Evolutionary conservation across 495 filamentous ascomycete species (phyloP).

Genomic region (Chaetomidium leptoderma): DNA sequence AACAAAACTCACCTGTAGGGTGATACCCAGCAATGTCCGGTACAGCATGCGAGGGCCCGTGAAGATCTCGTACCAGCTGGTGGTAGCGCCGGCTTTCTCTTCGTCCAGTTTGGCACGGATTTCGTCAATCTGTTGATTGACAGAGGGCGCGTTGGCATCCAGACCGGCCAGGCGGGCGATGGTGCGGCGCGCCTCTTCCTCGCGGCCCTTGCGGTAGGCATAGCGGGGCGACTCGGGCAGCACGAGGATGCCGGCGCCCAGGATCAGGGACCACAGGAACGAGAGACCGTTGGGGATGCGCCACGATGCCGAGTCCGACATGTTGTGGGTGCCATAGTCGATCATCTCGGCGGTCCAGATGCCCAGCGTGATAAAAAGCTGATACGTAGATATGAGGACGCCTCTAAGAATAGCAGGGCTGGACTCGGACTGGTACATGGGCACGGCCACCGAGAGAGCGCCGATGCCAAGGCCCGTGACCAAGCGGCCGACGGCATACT

Average conservation of each 20-base stretch:
- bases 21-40: slow-evolving; percentile 63
- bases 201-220: slow-evolving; percentile 60
- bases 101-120: slow-evolving; percentile 64
- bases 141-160: slow-evolving; percentile 54
- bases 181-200: slow-evolving; percentile 61
- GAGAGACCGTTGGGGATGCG: slow-evolving; percentile 76
- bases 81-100: slow-evolving; percentile 57
- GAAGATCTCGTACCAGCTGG: slow-evolving; percentile 62
- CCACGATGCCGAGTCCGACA: slow-evolving; percentile 58
- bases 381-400: slow-evolving; percentile 67
- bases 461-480: slow-evolving; percentile 69
- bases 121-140: slow-evolving; percentile 66
- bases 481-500: slow-evolving; percentile 52
- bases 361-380: slow-evolving; percentile 82
- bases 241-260: slow-evolving; percentile 64
- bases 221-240: slow-evolving; percentile 70
- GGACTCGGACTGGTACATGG: slow-evolving; percentile 71
- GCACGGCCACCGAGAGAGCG: slow-evolving; percentile 63
- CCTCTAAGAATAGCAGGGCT: slow-evolving; percentile 63
- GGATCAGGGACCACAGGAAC: slow-evolving; percentile 70
- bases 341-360: slow-evolving; percentile 79
- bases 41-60: slow-evolving; percentile 70
- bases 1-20: slow-evolving; percentile 47
- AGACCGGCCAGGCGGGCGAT: slow-evolving; percentile 72
- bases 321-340: slow-evolving; percentile 67